These are phyloP conservation scores for Tetrapisispora arboricola DNA, from an alignment of 805 yeast species.

Conservation along the genomic window DNA sequence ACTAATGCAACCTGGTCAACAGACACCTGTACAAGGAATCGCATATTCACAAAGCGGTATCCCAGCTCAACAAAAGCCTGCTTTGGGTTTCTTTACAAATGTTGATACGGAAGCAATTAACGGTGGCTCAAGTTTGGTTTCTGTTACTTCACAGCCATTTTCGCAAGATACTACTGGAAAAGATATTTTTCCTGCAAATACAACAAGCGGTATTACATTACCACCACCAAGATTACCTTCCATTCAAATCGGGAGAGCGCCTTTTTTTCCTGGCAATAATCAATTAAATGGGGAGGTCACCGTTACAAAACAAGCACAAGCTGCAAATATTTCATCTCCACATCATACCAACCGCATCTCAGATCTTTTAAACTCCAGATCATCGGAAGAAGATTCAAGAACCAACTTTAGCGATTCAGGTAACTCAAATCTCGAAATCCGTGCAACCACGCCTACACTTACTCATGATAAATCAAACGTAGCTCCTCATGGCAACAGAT, in stretches of 20 bases:
- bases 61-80: conserved; percentile 25
- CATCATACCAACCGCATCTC: conserved; percentile 2
- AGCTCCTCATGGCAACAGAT: conserved; percentile 1
- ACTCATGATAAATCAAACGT: neutral
- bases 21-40: neutral
- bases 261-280: neutral
- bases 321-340: neutral
- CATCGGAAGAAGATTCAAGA: neutral
- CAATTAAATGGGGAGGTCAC: neutral
- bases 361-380: conserved; percentile 1
- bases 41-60: conserved; percentile 10
- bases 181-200: conserved; percentile 15
- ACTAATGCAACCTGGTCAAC: conserved; percentile 16
- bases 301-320: neutral
- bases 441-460: neutral
- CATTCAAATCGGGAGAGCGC: conserved; percentile 14
- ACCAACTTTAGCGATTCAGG: neutral
- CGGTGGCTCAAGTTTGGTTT: neutral
- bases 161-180: conserved; percentile 7
- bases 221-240: conserved; percentile 29
- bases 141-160: conserved; percentile 9
- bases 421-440: neutral
- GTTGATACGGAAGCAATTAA: neutral
- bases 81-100: conserved; percentile 22
- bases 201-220: conserved; percentile 16